These are phyloP conservation scores for Aristolochia fimbriata DNA, from an alignment of 164 flowering plant species.

Conservation along the genomic window DNA sequence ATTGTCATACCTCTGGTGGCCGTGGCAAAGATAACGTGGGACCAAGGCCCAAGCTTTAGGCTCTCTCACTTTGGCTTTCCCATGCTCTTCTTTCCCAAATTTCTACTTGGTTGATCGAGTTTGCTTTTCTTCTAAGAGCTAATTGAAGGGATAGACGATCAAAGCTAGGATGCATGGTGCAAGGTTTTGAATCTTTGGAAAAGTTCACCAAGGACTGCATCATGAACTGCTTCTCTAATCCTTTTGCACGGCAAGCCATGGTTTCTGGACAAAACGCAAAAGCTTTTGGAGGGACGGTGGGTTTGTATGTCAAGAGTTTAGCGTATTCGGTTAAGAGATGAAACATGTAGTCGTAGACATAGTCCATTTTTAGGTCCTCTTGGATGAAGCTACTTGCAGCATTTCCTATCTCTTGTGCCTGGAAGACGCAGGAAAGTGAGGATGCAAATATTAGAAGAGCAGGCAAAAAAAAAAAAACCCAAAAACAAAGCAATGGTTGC, in stretches of 20 bases:
- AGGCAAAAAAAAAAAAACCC: background rate
- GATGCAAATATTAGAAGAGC: background rate
- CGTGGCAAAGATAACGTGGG: too few relatives aligned
- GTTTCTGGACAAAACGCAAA: constrained; percentile 31
- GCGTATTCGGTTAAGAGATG: constrained; percentile 45
- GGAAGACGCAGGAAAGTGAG: constrained; percentile 1
- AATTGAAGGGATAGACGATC: constrained; percentile 16
- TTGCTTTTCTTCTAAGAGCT: constrained; percentile 16
- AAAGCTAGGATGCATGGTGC: constrained; percentile 38
- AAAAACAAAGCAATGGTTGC: too few relatives aligned
- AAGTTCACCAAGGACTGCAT: constrained; percentile 36
- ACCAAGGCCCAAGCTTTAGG: background rate
- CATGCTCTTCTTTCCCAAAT: constrained; percentile 22
- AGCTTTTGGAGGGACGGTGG: constrained; percentile 27
- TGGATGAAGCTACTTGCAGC: constrained; percentile 36
- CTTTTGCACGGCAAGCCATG: constrained; percentile 36
- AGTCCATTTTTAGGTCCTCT: constrained; percentile 43
- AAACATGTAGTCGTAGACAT: constrained; percentile 60
- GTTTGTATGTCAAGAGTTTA: constrained; percentile 44
- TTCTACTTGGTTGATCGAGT: constrained; percentile 31
- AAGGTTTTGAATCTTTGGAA: constrained; percentile 34
- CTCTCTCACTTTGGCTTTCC: constrained; percentile 1
- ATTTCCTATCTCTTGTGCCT: constrained; percentile 49
- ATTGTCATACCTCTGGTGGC: too few relatives aligned
- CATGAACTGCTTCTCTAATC: constrained; percentile 28